These are phyloP conservation scores for Pythium chondricola DNA, from an alignment of 352 stramenopile species.

Conservation along the genomic window DNA sequence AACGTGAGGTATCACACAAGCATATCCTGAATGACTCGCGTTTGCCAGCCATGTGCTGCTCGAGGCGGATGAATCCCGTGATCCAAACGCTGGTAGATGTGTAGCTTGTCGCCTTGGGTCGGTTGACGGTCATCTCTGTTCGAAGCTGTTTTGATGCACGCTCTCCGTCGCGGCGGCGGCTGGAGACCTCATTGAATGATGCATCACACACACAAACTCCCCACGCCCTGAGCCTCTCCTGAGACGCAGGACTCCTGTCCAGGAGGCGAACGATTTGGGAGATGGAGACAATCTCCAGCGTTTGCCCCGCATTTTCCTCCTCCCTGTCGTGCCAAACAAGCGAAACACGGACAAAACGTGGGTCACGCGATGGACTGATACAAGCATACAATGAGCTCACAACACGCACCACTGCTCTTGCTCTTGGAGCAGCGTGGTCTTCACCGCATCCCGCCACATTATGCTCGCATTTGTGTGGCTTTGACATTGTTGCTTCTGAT, in stretches of 20 bases:
- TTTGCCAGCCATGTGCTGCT: background rate
- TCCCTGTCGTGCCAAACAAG: too few relatives aligned
- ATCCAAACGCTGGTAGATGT: slow-evolving; percentile 34
- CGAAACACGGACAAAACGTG: too few relatives aligned
- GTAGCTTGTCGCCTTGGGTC: slow-evolving; percentile 17
- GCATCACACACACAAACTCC: too few relatives aligned
- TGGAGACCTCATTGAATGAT: too few relatives aligned
- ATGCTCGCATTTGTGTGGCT: background rate
- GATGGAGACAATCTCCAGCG: too few relatives aligned
- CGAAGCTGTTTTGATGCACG: slow-evolving; percentile 12
- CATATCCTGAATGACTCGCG: slow-evolving; percentile 2
- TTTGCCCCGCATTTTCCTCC: too few relatives aligned
- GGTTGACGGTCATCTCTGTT: background rate
- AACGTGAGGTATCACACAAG: slow-evolving; percentile 29
- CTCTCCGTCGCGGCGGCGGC: too few relatives aligned
- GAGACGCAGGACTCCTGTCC: too few relatives aligned
- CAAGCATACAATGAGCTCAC: too few relatives aligned
- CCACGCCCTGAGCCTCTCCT: too few relatives aligned
- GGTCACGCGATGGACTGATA: too few relatives aligned
- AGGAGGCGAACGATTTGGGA: too few relatives aligned
- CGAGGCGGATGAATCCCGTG: slow-evolving; percentile 37
- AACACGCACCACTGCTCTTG: slow-evolving; percentile 6
- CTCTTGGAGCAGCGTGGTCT: slow-evolving; percentile 4
- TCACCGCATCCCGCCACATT: slow-evolving; percentile 19
- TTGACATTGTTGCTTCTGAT: background rate